Evolutionary conservation across 2,329 filamentous ascomycete genomes (phyloP).

Genomic region (Didymella keratinophila): DNA sequence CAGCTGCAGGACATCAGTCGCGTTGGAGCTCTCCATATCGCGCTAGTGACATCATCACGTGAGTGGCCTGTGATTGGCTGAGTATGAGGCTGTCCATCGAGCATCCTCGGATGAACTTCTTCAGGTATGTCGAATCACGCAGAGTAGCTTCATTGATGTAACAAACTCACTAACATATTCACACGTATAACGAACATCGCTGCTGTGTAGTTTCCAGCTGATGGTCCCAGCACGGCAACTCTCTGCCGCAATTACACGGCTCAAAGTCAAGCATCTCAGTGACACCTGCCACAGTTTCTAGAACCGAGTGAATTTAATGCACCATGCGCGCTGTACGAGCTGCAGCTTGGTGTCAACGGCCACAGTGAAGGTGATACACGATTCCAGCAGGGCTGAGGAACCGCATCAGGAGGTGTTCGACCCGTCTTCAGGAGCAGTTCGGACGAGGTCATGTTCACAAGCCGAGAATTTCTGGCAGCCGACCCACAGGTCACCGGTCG

Average conservation of each 20-base stretch:
- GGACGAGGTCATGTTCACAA: conserved; percentile 7
- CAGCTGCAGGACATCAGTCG: conserved; percentile 10
- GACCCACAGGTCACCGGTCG: conserved; percentile 12
- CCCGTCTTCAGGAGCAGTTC: conserved; percentile 10
- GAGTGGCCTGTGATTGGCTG: conserved; percentile 6
- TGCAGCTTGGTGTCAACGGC: conserved; percentile 1
- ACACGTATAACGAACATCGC: not conserved
- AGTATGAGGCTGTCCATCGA: not conserved
- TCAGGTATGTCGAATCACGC: not conserved
- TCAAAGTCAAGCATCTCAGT: conserved; percentile 8
- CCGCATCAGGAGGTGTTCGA: conserved; percentile 4
- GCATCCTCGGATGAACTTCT: not conserved
- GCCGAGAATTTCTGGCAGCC: conserved; percentile 8
- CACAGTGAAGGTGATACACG: conserved; percentile 12
- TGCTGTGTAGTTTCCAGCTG: not conserved
- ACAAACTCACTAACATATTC: not conserved
- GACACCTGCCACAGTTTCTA: conserved; percentile 18
- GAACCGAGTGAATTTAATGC: conserved; percentile 6
- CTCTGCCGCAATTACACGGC: conserved; percentile 7
- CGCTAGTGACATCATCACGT: conserved; percentile 3
- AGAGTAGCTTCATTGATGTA: not conserved
- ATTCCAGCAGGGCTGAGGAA: conserved; percentile 1
- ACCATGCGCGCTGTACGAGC: conserved; percentile 13
- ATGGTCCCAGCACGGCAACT: not conserved
- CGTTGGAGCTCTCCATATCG: conserved; percentile 21